These are phyloP conservation scores for Lactarius akahatsu DNA, from an alignment of 768 basidiomycete genomes.

Conservation along the genomic window DNA sequence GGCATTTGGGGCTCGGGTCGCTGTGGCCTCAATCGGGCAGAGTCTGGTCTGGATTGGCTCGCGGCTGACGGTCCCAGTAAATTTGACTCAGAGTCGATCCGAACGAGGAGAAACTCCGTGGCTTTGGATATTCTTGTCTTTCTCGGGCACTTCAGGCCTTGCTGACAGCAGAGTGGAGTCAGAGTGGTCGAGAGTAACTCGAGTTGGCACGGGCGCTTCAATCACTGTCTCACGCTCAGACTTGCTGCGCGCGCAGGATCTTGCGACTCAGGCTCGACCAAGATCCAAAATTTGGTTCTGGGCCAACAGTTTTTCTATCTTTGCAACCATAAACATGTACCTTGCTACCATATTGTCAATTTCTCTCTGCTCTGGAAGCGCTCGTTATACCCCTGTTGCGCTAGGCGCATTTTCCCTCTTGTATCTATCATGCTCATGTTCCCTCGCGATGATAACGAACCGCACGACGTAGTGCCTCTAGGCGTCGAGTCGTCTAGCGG, in stretches of 20 bases:
- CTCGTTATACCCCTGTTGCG: constrained; percentile 15
- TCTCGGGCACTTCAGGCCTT: not conserved
- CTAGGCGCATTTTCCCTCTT: constrained; percentile 16
- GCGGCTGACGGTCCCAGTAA: not conserved
- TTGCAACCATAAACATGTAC: not conserved
- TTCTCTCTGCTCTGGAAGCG: constrained; percentile 20
- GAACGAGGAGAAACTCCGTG: not conserved
- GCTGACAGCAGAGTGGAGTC: too few species aligned
- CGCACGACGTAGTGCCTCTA: not conserved
- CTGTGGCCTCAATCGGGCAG: not conserved
- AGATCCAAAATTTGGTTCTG: constrained; percentile 8
- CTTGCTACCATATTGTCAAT: not conserved
- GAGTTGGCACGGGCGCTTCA: too few species aligned
- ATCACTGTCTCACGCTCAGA: too few species aligned
- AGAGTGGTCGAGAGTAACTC: too few species aligned
- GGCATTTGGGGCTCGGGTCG: not conserved
- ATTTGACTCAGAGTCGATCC: not conserved
- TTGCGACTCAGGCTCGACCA: not conserved
- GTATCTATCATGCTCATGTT: not conserved
- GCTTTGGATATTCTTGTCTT: not conserved
- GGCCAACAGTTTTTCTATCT: constrained; percentile 1
- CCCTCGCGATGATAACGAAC: not conserved
- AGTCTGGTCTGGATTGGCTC: not conserved
- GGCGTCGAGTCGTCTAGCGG: not conserved
- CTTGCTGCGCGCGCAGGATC: too few species aligned